Conservation (phyloP, 2,329 filamentous ascomycete genomes). For the Penicillium sp. region DNA sequence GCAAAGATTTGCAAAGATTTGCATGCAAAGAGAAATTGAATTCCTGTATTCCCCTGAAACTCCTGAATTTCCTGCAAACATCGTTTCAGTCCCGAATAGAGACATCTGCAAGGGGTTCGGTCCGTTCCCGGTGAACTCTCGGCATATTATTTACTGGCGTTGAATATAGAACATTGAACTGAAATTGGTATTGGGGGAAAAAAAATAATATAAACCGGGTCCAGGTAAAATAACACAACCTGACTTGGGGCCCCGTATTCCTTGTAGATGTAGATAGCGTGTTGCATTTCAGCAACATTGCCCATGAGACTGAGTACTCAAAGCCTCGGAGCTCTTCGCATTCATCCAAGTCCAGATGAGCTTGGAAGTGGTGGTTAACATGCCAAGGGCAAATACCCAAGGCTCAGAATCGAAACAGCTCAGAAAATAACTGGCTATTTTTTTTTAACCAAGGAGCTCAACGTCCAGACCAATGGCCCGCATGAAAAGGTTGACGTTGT, state of each 20-base stretch:
- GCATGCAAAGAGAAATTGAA: not conserved
- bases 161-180: not conserved
- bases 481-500: conserved; percentile 97
- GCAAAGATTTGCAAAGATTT: not conserved
- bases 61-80: not conserved
- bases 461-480: conserved; percentile 97
- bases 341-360: not conserved
- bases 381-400: not conserved
- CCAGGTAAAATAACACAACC: not conserved
- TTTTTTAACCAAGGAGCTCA: conserved; percentile 55
- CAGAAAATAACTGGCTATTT: too few species aligned
- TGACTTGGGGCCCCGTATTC: not conserved
- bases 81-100: not conserved
- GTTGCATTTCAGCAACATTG: not conserved
- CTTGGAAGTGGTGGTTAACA: not conserved
- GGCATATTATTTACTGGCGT: not conserved
- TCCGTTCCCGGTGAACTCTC: not conserved
- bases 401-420: not conserved
- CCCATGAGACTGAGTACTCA: not conserved
- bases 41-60: not conserved
- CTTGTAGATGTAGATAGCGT: not conserved
- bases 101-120: not conserved
- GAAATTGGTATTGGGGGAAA: conserved; percentile 9
- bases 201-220: conserved; percentile 2
- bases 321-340: not conserved